Conservation (phyloP, 1,284 basidiomycete species). For the Abortiporus biennis region DNA sequence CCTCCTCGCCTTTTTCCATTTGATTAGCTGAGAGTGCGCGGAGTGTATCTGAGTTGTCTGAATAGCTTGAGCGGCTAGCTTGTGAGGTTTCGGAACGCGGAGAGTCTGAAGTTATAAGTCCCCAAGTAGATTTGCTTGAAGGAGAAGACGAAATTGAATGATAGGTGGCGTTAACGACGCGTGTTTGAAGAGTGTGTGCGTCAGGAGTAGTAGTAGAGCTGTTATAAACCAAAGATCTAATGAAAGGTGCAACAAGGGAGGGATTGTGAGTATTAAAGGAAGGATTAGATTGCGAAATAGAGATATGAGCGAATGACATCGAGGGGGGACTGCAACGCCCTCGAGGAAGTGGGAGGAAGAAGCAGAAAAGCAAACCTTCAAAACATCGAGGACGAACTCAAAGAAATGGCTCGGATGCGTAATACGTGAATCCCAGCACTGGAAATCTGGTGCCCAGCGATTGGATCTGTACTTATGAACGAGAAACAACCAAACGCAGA, state of each 20-base stretch:
- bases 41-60: conserved; percentile 1
- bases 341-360: conserved; percentile 8
- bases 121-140: neutral
- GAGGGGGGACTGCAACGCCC: conserved; percentile 13
- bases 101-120: neutral
- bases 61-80: too few relatives aligned
- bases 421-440: neutral
- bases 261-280: conserved; percentile 22
- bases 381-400: conserved; percentile 1
- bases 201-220: conserved; percentile 2
- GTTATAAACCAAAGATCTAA: conserved; percentile 6
- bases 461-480: conserved; percentile 6
- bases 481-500: conserved; percentile 6
- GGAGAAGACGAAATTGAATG: neutral
- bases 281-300: conserved; percentile 24
- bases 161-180: neutral
- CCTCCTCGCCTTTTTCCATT: conserved; percentile 11
- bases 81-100: neutral
- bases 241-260: conserved; percentile 6
- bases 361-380: conserved; percentile 5
- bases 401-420: conserved; percentile 2
- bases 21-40: conserved; percentile 9
- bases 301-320: conserved; percentile 20
- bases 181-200: conserved; percentile 10
- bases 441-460: conserved; percentile 5